Evolutionary conservation across 208 protist genomes (phyloP).

Genomic region (Acanthamoeba castellanii): DNA sequence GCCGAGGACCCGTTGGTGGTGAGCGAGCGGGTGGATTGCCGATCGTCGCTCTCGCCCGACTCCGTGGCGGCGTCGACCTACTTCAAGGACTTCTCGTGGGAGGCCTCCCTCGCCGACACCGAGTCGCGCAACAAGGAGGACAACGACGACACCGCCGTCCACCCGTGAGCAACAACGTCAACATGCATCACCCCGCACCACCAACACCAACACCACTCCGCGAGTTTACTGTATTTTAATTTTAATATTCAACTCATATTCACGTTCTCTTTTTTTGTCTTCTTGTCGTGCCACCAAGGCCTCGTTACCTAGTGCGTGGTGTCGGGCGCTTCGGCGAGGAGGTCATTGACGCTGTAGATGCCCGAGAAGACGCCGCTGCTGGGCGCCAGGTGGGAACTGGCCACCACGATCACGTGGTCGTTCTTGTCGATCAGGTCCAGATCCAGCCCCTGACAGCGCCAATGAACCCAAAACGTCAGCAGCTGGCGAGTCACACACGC

Average conservation of each 20-base stretch:
- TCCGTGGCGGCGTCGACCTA: conserved; percentile 53
- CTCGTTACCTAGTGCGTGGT: not conserved
- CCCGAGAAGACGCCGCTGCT: conserved; percentile 12
- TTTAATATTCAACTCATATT: not conserved
- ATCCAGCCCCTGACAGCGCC: not conserved
- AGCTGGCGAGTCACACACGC: not conserved
- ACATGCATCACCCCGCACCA: too few relatives aligned
- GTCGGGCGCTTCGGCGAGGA: not conserved
- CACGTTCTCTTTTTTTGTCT: not conserved
- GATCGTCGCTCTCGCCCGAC: conserved; percentile 18
- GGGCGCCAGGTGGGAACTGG: not conserved
- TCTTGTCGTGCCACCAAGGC: not conserved
- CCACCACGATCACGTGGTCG: conserved; percentile 57
- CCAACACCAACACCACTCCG: not conserved
- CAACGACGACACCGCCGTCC: not conserved
- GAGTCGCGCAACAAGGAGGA: conserved; percentile 7
- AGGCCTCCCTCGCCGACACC: conserved; percentile 2
- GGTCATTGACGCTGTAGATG: conserved; percentile 42
- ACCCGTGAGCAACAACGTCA: not conserved
- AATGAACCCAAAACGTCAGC: not conserved
- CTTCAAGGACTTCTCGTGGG: conserved; percentile 71
- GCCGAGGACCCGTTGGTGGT: conserved; percentile 46
- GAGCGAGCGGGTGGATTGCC: conserved; percentile 29
- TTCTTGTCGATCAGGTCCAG: conserved; percentile 18
- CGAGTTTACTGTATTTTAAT: not conserved